A percentile compares a stretch with the other conserved stretches of the same genome.
Conservation (phyloP, 2,329 filamentous ascomycete species). For the Penicillium sp. region DNA sequence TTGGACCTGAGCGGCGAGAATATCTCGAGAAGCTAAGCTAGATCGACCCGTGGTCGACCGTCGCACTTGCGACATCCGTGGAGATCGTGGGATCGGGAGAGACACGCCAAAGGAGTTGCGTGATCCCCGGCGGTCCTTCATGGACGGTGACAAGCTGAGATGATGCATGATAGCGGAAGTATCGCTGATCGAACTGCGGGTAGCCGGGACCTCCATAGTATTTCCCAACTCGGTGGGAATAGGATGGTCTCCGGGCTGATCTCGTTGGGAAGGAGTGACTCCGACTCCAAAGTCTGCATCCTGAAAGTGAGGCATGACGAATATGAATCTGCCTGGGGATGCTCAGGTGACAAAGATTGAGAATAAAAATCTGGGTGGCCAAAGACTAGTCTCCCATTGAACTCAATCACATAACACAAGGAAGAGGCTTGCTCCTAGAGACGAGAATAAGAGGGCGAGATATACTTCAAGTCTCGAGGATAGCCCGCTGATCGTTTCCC, state of each 20-base stretch:
- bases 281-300: slow-evolving; percentile 55
- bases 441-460: background rate
- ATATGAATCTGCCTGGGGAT: background rate
- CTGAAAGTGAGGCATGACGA: slow-evolving; percentile 59
- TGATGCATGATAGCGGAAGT: slow-evolving; percentile 69
- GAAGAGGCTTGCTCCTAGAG: slow-evolving; percentile 5
- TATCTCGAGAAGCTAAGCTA: slow-evolving; percentile 58
- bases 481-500: slow-evolving; percentile 14
- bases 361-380: too few species aligned
- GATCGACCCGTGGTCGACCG: slow-evolving; percentile 60
- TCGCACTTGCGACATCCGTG: slow-evolving; percentile 65
- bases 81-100: slow-evolving; percentile 70
- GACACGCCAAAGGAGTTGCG: slow-evolving; percentile 73
- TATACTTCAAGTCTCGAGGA: slow-evolving; percentile 8
- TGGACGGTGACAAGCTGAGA: slow-evolving; percentile 65
- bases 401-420: slow-evolving; percentile 1
- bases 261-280: slow-evolving; percentile 26
- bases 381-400: too few species aligned
- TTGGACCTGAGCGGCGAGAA: slow-evolving; percentile 69
- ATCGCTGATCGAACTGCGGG: slow-evolving; percentile 65
- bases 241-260: slow-evolving; percentile 31
- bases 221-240: slow-evolving; percentile 49
- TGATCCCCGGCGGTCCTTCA: slow-evolving; percentile 64
- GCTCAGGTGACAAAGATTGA: background rate
- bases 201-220: slow-evolving; percentile 67